Conservation (phyloP, 1,139 yeast genomes). For the Blastobotrys apis region DNA sequence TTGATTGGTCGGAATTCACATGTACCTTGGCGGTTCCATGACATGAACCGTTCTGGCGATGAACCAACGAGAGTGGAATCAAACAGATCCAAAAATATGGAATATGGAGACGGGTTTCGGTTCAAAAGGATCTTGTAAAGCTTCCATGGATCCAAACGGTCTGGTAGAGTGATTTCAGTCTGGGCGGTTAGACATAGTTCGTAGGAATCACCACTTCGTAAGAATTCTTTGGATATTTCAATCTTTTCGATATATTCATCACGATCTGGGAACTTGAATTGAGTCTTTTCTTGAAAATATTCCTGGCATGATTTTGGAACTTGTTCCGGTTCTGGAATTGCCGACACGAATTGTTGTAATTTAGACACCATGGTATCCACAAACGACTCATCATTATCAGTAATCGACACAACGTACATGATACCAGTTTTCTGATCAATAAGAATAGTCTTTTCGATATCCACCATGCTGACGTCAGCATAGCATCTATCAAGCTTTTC, state of each 20-base stretch:
- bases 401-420: slow-evolving; percentile 50
- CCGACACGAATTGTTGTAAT: slow-evolving; percentile 2
- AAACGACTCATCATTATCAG: slow-evolving; percentile 24
- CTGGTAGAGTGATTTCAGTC: slow-evolving; percentile 50
- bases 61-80: slow-evolving; percentile 68
- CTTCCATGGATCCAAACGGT: slow-evolving; percentile 56
- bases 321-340: slow-evolving; percentile 2
- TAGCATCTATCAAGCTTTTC: slow-evolving; percentile 25
- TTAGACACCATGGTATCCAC: slow-evolving; percentile 2
- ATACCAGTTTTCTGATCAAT: slow-evolving; percentile 47
- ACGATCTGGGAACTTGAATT: slow-evolving; percentile 51
- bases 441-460: slow-evolving; percentile 61
- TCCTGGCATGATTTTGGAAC: slow-evolving; percentile 20
- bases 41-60: slow-evolving; percentile 89
- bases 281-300: slow-evolving; percentile 26
- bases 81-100: slow-evolving; percentile 72
- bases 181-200: slow-evolving; percentile 87
- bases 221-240: slow-evolving; percentile 58
- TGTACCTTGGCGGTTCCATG: slow-evolving; percentile 55
- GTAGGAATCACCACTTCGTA: slow-evolving; percentile 84
- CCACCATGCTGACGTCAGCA: slow-evolving; percentile 76
- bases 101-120: slow-evolving; percentile 89
- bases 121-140: slow-evolving; percentile 67
- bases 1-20: slow-evolving; percentile 92
- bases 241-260: slow-evolving; percentile 55